Percentiles rank a stretch among this genome's conserved stretches.
These are phyloP conservation scores for Tephrocybe sp. DNA, from an alignment of 768 basidiomycete species.

Conservation along the genomic window DNA sequence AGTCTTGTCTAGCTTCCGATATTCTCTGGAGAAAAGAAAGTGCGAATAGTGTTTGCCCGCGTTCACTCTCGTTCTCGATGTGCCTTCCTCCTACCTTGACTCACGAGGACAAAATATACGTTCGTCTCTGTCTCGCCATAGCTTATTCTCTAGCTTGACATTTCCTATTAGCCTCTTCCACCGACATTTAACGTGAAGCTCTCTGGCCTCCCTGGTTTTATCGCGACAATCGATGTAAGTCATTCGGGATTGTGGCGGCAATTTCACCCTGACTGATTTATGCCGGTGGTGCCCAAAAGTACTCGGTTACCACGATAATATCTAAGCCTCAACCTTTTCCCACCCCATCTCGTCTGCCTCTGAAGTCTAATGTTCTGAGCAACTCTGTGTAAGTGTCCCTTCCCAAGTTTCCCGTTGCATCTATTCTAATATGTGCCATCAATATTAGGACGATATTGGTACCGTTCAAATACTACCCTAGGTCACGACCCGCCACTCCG, in stretches of 20 bases:
- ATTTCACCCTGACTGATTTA: neutral
- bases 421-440: conserved; percentile 5
- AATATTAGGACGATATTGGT: conserved; percentile 43
- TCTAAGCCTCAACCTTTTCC: conserved; percentile 39
- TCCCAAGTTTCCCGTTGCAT: neutral
- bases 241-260: neutral
- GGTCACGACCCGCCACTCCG: conserved; percentile 54
- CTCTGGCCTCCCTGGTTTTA: conserved; percentile 70
- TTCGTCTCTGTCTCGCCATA: conserved; percentile 23
- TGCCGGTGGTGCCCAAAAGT: conserved; percentile 28
- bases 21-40: conserved; percentile 58
- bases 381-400: conserved; percentile 46
- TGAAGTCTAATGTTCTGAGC: conserved; percentile 52
- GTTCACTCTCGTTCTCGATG: conserved; percentile 50
- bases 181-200: conserved; percentile 69
- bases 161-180: conserved; percentile 53
- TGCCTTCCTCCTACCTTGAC: conserved; percentile 57
- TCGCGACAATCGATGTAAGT: conserved; percentile 53
- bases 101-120: conserved; percentile 56
- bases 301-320: conserved; percentile 52
- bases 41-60: conserved; percentile 44
- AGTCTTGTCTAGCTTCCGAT: conserved; percentile 47
- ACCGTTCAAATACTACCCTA: conserved; percentile 63
- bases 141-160: neutral
- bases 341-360: conserved; percentile 31